These are phyloP conservation scores for Ormosia emarginata DNA, from an alignment of 306 rosid species.

Conservation along the genomic window DNA sequence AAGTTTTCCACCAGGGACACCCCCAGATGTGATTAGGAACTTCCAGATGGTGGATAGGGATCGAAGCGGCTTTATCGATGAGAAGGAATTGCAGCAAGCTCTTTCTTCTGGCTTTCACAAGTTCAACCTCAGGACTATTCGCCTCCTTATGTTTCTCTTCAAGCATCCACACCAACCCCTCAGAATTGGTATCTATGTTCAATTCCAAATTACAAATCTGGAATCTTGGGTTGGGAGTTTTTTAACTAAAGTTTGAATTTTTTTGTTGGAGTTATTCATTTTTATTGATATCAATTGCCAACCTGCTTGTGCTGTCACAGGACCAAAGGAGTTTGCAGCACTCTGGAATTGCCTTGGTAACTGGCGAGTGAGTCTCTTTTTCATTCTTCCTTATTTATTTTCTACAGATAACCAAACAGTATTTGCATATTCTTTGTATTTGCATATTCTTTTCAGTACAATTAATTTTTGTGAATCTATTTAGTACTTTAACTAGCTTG, in stretches of 20 bases:
- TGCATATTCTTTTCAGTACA: neutral
- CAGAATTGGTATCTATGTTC: slow-evolving; percentile 45
- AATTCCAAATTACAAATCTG: neutral
- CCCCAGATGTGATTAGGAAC: slow-evolving; percentile 61
- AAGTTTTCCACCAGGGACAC: slow-evolving; percentile 65
- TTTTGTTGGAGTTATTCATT: neutral
- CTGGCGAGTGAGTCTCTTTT: slow-evolving; percentile 70
- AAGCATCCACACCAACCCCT: slow-evolving; percentile 45
- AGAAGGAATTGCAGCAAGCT: slow-evolving; percentile 72
- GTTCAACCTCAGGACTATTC: slow-evolving; percentile 69
- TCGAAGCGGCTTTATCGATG: slow-evolving; percentile 80
- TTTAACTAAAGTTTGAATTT: neutral
- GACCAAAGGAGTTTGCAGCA: slow-evolving; percentile 72
- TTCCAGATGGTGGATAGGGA: slow-evolving; percentile 84
- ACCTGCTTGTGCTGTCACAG: slow-evolving; percentile 37
- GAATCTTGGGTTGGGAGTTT: neutral
- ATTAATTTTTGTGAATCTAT: neutral
- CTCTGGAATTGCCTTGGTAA: slow-evolving; percentile 81
- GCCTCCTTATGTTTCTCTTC: slow-evolving; percentile 81
- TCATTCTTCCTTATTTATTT: neutral
- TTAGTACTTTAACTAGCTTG: neutral
- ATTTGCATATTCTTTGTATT: neutral
- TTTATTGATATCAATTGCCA: slow-evolving; percentile 18
- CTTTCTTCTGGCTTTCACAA: slow-evolving; percentile 70
- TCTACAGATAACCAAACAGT: neutral